Base-by-base conservation (phyloP, 176 grass and related monocot species). In the Puccinellia tenuiflora region DNA sequence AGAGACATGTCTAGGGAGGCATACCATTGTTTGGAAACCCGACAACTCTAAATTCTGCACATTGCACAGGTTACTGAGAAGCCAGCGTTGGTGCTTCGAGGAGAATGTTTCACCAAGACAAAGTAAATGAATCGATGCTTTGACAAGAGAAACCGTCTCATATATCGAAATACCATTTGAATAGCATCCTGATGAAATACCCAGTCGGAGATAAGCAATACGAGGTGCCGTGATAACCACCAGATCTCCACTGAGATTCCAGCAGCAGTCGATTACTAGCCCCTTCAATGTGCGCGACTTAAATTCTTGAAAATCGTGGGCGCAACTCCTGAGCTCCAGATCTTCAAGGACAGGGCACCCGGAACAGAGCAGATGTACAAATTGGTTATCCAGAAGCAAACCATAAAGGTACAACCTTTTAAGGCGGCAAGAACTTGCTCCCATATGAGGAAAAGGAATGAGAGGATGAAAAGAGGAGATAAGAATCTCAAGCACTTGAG, bases 281-380 rank as follows among this genome's bases (percentile, higher is more conserved):
- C 18, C 79, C n/a, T 78, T 79, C 28, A 79, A 9, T 21, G 50
- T 70, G 50, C 13, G 8, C 5, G 75, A 78, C 64, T 29, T 46
- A 25, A 85, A 78, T 5, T 31, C 47, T 35, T 78, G 35, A 68
- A 67, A 22, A 68, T 0, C 29, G n/a, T 20, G 11, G 24, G 0
- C 1, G 2, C 83, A 85, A 0, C 0, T 0, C 1, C 1, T 2
- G 25, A 85, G 48, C 24, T 21, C 11, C 62, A 85, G 59, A 20
- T 78, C 83, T 69, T 85, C 75, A 20, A 78, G 21, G 51, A 45
- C 12, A 34, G 70, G 70, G 83, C 74, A 85, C 5, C 47, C 16
- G 2, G 20, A 78, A 42, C 62, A 33, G 51, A 85, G 75, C 1
- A 42, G 2, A 12, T 33, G 26, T 2, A 8, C 52, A 14, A 85